These are phyloP conservation scores for Cymbidium sinense DNA, from an alignment of 106 monocot species.

Conservation along the genomic window DNA sequence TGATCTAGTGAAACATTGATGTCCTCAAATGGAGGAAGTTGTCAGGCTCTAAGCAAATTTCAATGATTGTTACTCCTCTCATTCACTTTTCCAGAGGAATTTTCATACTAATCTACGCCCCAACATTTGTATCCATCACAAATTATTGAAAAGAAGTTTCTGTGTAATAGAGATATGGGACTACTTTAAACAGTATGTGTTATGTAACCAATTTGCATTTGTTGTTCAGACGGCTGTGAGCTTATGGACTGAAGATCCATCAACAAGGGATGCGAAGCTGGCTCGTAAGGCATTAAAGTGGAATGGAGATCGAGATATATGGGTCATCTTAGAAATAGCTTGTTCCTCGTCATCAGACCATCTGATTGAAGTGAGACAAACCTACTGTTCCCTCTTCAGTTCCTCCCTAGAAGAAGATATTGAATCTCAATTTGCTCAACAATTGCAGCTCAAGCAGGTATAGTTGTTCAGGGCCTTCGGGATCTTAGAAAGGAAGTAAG, in stretches of 20 bases:
- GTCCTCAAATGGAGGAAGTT: no score
- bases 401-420: constrained; percentile 72
- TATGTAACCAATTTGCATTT: no score
- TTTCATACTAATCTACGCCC: no score
- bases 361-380: constrained; percentile 49
- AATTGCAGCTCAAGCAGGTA: constrained; percentile 34
- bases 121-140: no score
- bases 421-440: constrained; percentile 16
- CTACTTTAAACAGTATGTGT: no score
- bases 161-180: no score
- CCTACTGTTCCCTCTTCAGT: constrained; percentile 42
- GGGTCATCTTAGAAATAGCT: constrained; percentile 49
- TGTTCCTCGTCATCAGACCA: constrained; percentile 67
- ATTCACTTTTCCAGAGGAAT: no score
- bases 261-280: constrained; percentile 56
- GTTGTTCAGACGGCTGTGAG: constrained; percentile 47
- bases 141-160: no score
- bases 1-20: no score
- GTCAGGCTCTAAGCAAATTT: no score
- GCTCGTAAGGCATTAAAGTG: constrained; percentile 33
- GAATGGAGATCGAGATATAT: constrained; percentile 31
- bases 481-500: no score
- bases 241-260: constrained; percentile 49
- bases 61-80: no score
- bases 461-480: neutral